These are phyloP conservation scores for Neofusicoccum sp. DNA, from an alignment of 2,329 filamentous ascomycete species.

Conservation along the genomic window DNA sequence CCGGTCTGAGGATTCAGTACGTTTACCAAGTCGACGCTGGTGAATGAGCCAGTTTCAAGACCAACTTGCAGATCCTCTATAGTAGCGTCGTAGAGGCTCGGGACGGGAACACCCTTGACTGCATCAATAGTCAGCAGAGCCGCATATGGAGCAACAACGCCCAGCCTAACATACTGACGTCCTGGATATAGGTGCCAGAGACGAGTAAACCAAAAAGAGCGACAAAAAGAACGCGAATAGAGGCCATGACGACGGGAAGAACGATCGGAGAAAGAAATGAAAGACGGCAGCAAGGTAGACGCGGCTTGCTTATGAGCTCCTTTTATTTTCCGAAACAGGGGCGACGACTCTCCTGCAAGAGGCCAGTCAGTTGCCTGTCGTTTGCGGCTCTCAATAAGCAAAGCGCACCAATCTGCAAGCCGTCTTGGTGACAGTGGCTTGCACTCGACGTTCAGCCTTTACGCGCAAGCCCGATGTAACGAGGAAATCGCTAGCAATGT, in stretches of 20 bases:
- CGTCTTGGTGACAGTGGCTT: not conserved
- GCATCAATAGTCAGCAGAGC: not conserved
- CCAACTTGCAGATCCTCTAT: constrained; percentile 52
- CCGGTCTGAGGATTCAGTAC: constrained; percentile 22
- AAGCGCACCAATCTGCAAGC: not conserved
- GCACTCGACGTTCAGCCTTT: not conserved
- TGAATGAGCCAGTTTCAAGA: constrained; percentile 51
- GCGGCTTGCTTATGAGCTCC: not conserved
- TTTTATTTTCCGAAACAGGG: not conserved
- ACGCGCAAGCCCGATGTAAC: not conserved
- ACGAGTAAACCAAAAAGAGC: not conserved
- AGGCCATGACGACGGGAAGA: not conserved
- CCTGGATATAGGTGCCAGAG: constrained; percentile 4
- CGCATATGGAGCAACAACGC: not conserved
- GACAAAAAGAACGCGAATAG: not conserved
- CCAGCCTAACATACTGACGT: not conserved
- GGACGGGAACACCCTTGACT: constrained; percentile 26
- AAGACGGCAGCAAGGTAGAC: not conserved
- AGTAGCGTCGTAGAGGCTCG: constrained; percentile 50
- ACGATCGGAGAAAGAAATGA: not conserved
- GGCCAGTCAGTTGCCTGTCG: not conserved
- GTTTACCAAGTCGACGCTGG: constrained; percentile 56
- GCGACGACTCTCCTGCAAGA: not conserved
- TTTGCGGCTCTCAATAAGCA: not conserved
- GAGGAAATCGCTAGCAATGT: too few species aligned